Evolutionary conservation across 495 filamentous ascomycete species (phyloP), one percentile per base, ranked within the genome.

Genomic region (Penicillium desertorum): DNA sequence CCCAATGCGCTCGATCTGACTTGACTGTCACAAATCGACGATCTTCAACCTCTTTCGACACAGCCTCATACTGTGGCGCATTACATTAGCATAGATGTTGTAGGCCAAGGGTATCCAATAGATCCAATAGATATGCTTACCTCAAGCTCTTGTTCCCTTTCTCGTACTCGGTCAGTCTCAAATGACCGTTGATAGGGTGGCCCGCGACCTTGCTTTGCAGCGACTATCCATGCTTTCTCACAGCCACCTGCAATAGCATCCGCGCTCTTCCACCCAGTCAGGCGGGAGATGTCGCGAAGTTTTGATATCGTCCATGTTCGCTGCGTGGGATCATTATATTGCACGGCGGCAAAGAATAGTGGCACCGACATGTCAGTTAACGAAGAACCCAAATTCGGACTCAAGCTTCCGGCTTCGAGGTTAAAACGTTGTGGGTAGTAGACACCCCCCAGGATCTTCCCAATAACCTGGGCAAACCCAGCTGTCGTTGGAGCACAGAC

Each of bases 261-360:
- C 20, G 90, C 86, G 2, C 85, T 88, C 62, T 91, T 87, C 89
- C 90, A 98, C 1, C 94, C 94, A 0, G 91, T 96, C 37, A 94
- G 74, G 6, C 86, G 85, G 4, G 88, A 82, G 36, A 96, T 84
- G 66, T 90, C 83, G 54, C 82, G 81, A 19, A 98, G 75, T 16
- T 88, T 85, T 32, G 77, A 74, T 58, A 96, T 81, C 0, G 84
- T 79, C 89, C 90, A 96, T 39, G 79, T 79, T 2, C 94, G 83
- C 66, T 98, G 91, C 3, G 69, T 74, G 14, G 82, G 58, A 58
- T 89, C 80, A 56, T 81, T 83, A 71, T 88, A 96, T 78, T 97
- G 81, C 19, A 98, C 82, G 0, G 82, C 94, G 0, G 92, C 86
- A 30, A 96, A 90, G 74, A 98, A 98, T 3, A 96, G 70, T 1